phyloP scores from a whole-genome alignment of 306 rosid species.

The Cicer arietinum region DNA sequence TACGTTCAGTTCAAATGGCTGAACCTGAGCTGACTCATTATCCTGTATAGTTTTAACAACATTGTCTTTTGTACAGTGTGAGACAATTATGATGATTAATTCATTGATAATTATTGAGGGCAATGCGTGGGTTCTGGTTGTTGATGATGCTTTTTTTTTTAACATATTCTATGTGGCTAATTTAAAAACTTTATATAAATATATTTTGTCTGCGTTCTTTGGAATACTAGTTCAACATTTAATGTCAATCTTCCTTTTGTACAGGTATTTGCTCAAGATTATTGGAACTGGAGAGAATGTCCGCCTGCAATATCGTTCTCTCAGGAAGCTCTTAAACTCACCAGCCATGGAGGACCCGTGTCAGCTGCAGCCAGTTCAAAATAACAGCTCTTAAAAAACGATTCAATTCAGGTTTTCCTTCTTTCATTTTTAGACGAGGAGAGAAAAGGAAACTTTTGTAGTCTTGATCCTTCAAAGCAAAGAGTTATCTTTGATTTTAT shows the following conservation, averaged over 20 bases:
- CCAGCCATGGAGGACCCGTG: constrained; percentile 51
- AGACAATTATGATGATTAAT: constrained; percentile 15
- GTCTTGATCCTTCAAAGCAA: constrained; percentile 34
- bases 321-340: constrained; percentile 70
- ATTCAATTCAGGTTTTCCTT: constrained; percentile 36
- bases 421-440: constrained; percentile 33
- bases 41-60: not conserved
- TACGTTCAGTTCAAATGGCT: not conserved
- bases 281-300: constrained; percentile 87
- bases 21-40: not conserved
- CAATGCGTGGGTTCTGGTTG: not conserved
- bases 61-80: not conserved
- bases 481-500: constrained; percentile 36
- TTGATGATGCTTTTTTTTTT: constrained; percentile 9
- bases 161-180: not conserved
- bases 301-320: constrained; percentile 94
- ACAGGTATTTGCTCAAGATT: constrained; percentile 93
- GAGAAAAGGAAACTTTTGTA: constrained; percentile 40
- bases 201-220: not conserved
- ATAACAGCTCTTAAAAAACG: constrained; percentile 56
- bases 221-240: constrained; percentile 20
- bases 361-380: constrained; percentile 65
- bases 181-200: not conserved
- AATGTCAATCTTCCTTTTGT: constrained; percentile 10
- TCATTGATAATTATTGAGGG: not conserved